These are phyloP conservation scores for Bryoerythrophyllum caledonicum DNA, from an alignment of 225 moss, liverwort and hornwort species.

Conservation along the genomic window DNA sequence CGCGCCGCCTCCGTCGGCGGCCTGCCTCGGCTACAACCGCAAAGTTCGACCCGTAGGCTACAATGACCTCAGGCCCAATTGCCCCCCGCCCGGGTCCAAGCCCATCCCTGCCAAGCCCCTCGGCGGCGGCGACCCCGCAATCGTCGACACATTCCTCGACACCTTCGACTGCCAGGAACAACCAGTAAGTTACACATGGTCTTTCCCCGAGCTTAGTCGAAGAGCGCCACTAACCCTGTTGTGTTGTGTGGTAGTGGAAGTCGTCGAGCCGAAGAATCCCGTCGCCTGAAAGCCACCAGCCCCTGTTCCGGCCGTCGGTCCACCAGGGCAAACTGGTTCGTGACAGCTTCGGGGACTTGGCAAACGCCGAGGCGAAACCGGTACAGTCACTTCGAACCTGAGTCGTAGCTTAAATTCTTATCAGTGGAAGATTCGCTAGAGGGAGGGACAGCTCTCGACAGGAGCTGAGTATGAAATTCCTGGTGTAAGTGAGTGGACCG, in stretches of 20 bases:
- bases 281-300: conserved; percentile 30
- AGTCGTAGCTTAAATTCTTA: too few species aligned
- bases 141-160: conserved; percentile 47
- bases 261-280: conserved; percentile 35
- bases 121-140: conserved; percentile 17
- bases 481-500: background rate
- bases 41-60: conserved; percentile 1
- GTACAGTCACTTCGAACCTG: background rate
- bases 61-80: conserved; percentile 26
- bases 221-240: too few species aligned
- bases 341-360: conserved; percentile 37
- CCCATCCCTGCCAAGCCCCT: conserved; percentile 30
- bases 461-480: too few species aligned
- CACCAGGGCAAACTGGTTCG: conserved; percentile 10
- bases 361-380: conserved; percentile 32
- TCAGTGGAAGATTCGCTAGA: background rate
- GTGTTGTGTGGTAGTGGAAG: conserved; percentile 38
- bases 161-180: conserved; percentile 57
- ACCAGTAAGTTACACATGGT: conserved; percentile 30
- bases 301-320: conserved; percentile 40
- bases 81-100: conserved; percentile 32
- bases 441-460: too few species aligned
- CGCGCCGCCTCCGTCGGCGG: conserved; percentile 11
- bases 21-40: conserved; percentile 24
- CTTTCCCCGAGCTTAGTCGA: background rate